Conservation (phyloP, 306 rosid species). For the Pachyrhizus erosus region DNA sequence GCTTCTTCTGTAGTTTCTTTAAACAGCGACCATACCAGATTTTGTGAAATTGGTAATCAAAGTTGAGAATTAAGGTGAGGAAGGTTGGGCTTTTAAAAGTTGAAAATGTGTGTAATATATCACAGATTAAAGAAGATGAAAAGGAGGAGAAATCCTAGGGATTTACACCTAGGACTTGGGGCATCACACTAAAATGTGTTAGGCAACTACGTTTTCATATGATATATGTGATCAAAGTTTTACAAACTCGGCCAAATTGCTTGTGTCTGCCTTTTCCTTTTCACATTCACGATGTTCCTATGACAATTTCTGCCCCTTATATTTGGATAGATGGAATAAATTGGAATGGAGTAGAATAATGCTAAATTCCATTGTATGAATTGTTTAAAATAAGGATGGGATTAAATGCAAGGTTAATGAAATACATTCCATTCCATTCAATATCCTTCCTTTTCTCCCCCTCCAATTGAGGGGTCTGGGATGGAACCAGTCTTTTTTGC, state of each 20-base stretch:
- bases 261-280: neutral
- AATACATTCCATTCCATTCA: neutral
- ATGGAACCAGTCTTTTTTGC: neutral
- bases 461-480: neutral
- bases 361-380: neutral
- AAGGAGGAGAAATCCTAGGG: neutral
- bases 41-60: neutral
- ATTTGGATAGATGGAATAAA: neutral
- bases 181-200: neutral
- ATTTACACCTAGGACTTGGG: neutral
- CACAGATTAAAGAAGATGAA: neutral
- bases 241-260: neutral
- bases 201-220: neutral
- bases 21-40: neutral
- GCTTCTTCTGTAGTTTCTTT: neutral
- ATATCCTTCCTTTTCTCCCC: neutral
- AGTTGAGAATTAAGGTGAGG: slow-evolving; percentile 12
- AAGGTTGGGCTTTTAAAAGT: neutral
- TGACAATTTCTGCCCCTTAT: neutral
- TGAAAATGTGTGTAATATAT: neutral
- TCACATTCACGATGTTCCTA: neutral
- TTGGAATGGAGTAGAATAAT: neutral
- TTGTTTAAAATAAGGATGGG: neutral
- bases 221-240: neutral
- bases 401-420: neutral